Evolutionary conservation across 306 rosid genomes (phyloP), one percentile per base, ranked within the genome.

Genomic region (Prunus padus): DNA sequence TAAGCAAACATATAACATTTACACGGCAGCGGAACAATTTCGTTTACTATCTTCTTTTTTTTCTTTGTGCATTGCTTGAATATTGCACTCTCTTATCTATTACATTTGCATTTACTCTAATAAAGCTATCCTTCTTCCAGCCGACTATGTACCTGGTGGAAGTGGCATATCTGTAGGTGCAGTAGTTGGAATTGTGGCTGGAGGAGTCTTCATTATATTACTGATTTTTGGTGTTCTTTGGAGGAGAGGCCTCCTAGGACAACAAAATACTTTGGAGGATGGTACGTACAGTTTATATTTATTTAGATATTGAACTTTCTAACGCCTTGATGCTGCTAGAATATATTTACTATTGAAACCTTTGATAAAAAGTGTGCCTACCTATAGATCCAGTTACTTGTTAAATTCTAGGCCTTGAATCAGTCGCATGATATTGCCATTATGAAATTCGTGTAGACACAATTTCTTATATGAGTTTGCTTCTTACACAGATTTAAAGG

Each of bases 131-230:
- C 25, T 12, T 3, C 28, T 26, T 50, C 22, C 54, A 31, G 67
- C 81, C 86, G 85, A 82, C 71, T 82, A 40, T 73, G 54, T 26
- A 68, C 83, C 87, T 13, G 52, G 45, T 16, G 44, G 69, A 4
- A 33, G 56, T 1, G 71, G 81, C 65, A 45, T 83, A 44, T 25
- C 83, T 2, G 59, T 8, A 10, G 81, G 80, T 44, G 80, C 46
- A 63, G 81, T 89, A 61, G 74, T 64, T 77, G 85, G 82, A 47
- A 85, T 85, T 65, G 91, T 87, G 54, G 78, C 49, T 10, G 77
- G 76, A 23, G 89, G 75, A 68, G 68, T 47, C 67, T 1, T 84
- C 65, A 76, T 83, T 37, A 55, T 72, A 56, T 42, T 71, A 20
- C 10, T 85, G 20, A 23, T 69, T 44, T 50, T 83, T 2, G 40